Conservation (phyloP, 495 filamentous ascomycete genomes). For the Parachaetomium inaequale region DNA sequence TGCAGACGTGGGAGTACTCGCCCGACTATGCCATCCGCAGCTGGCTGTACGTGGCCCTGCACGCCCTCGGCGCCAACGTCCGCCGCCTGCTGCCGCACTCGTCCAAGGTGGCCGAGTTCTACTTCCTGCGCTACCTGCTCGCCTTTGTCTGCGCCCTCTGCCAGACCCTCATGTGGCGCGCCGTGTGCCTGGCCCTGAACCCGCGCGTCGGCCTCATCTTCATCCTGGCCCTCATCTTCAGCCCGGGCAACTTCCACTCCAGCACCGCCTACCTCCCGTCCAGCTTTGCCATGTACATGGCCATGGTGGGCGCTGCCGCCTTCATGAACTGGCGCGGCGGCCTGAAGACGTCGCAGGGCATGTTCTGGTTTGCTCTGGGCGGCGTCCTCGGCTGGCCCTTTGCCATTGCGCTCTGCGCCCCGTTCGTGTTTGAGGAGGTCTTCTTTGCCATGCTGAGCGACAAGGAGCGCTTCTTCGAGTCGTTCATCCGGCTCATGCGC, state of each 20-base stretch:
- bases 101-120: slow-evolving; percentile 71
- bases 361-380: slow-evolving; percentile 90
- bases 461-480: slow-evolving; percentile 53
- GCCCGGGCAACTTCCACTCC: slow-evolving; percentile 90
- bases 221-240: slow-evolving; percentile 67
- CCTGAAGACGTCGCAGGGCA: slow-evolving; percentile 70
- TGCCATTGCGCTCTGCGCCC: slow-evolving; percentile 74
- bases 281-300: slow-evolving; percentile 94
- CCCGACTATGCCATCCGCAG: slow-evolving; percentile 93
- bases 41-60: slow-evolving; percentile 89
- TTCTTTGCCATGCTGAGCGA: slow-evolving; percentile 57
- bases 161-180: slow-evolving; percentile 74
- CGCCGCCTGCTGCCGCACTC: slow-evolving; percentile 59
- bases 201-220: slow-evolving; percentile 80
- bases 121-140: slow-evolving; percentile 71
- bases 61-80: slow-evolving; percentile 67
- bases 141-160: slow-evolving; percentile 72
- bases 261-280: slow-evolving; percentile 84
- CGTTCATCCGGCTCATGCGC: slow-evolving; percentile 56
- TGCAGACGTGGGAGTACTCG: slow-evolving; percentile 99
- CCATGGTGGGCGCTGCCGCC: slow-evolving; percentile 77
- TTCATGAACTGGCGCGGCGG: slow-evolving; percentile 84
- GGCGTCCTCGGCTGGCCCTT: slow-evolving; percentile 95
- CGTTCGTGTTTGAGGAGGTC: slow-evolving; percentile 74
- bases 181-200: slow-evolving; percentile 69